These are phyloP conservation scores for Amesomyces nigricolor DNA, from an alignment of 2,329 filamentous ascomycete genomes.

Conservation along the genomic window DNA sequence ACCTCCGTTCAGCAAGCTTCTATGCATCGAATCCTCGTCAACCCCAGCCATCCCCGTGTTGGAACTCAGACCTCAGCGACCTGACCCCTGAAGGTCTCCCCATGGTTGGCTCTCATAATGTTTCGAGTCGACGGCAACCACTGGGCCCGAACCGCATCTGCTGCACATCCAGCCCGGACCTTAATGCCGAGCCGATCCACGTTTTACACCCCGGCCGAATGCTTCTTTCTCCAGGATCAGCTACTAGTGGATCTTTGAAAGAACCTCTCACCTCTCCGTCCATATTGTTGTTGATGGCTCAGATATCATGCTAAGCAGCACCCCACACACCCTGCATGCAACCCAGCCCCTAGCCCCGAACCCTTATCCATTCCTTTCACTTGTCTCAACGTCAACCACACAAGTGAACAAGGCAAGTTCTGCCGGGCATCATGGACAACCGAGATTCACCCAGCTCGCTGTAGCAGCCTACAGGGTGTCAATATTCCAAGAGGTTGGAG, in stretches of 20 bases:
- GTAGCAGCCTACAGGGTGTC: no score
- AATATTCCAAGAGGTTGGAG: no score
- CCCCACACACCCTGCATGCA: constrained; percentile 2
- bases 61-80: constrained; percentile 3
- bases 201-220: not conserved
- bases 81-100: not conserved
- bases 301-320: constrained; percentile 4
- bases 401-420: constrained; percentile 3
- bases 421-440: not conserved
- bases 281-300: not conserved
- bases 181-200: constrained; percentile 9
- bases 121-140: constrained; percentile 23
- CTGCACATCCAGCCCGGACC: constrained; percentile 16
- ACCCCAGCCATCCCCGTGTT: not conserved
- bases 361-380: constrained; percentile 1
- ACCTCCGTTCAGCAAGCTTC: constrained; percentile 15
- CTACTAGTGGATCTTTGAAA: not conserved
- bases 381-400: not conserved
- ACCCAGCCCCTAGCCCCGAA: not conserved
- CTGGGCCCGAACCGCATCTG: constrained; percentile 15
- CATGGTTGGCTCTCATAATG: constrained; percentile 17
- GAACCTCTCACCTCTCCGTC: not conserved
- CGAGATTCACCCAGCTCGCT: no score
- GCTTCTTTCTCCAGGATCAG: not conserved
- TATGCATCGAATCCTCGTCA: constrained; percentile 12